Evolutionary conservation across 495 filamentous ascomycete species (phyloP).

Genomic region (Cryomyces minteri): DNA sequence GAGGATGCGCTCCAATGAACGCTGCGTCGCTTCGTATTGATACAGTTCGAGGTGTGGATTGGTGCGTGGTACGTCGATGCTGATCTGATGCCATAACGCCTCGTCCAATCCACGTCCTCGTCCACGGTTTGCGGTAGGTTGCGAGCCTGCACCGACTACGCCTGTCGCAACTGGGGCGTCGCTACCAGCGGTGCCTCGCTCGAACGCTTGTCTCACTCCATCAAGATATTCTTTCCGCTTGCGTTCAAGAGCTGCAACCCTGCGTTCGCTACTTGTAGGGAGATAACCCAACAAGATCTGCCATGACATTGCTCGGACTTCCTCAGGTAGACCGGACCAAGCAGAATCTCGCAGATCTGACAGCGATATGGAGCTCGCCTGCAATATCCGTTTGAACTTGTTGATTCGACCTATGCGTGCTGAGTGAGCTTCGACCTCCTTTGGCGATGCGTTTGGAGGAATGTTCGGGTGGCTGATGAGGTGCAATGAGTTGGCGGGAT

Average conservation of each 20-base stretch:
- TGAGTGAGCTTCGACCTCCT: conserved; percentile 73
- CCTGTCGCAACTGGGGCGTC: conserved; percentile 13
- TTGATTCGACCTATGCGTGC: conserved; percentile 88
- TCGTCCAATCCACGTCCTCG: conserved; percentile 72
- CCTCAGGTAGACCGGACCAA: conserved; percentile 87
- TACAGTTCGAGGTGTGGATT: conserved; percentile 93
- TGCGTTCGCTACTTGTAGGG: conserved; percentile 79
- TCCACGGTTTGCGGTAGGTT: conserved; percentile 16
- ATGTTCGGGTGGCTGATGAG: conserved; percentile 74
- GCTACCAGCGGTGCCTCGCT: conserved; percentile 35
- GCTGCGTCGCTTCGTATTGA: conserved; percentile 86
- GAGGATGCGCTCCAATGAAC: conserved; percentile 80
- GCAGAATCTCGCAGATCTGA: conserved; percentile 66
- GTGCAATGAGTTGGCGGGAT: conserved; percentile 89
- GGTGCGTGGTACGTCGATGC: conserved; percentile 92
- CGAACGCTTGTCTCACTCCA: conserved; percentile 88
- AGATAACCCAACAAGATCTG: conserved; percentile 89
- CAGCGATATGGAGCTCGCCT: conserved; percentile 74
- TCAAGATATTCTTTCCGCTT: conserved; percentile 96
- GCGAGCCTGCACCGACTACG: conserved; percentile 5
- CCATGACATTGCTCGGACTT: conserved; percentile 96
- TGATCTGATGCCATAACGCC: conserved; percentile 96
- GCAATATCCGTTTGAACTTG: conserved; percentile 91
- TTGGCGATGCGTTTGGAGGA: conserved; percentile 54
- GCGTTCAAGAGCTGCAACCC: conserved; percentile 76